Evolutionary conservation across 2,329 filamentous ascomycete genomes (phyloP), one percentile per base, ranked within the genome.

Genomic region (Phialophora chinensis): DNA sequence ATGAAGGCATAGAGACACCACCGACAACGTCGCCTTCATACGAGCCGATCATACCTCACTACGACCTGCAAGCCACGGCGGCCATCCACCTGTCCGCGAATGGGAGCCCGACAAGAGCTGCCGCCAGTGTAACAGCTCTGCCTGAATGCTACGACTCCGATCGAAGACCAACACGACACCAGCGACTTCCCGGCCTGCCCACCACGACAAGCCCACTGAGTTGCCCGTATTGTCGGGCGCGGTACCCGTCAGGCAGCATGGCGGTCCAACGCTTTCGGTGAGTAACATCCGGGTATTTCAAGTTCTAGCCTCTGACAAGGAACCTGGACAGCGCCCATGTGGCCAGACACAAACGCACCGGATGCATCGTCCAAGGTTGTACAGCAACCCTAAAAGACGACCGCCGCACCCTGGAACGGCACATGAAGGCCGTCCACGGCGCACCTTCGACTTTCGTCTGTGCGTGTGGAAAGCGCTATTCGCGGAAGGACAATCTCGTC

Each of bases 401-500:
- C 25, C 42, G 27, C 12, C 57, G 42, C 27, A 60, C 57, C 2
- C 17, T 52, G 11, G 44, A 50, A 49, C 57, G 57, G 14, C 57
- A 60, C 44, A 33, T 52, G 29, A 60, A 7, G 20, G 25, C n/a
- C 23, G 56, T 49, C 20, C 56, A 49, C 23, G 20, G 38, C 25
- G 33, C 10, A 35, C 33, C 10, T 11, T 35, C 33, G 8, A 14
- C n/a, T 50, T 50, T 52, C 57, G 20, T 25, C 4, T 60, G 57
- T 60, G 0, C 25, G 4, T 60, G 57, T 44, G 57, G 57, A 23
- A 60, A 50, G 29, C 8, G 8, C 17, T 60, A 60, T 7, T 50
- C 20, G 20, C 57, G 57, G n/a, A 60, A 33, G 29, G 57, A 60
- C 42, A 47, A 61, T 29, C 47, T 61, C 47, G 20, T 42, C 4